phyloP scores from a whole-genome alignment of 192 early-diverging fungal species.

The Gigaspora rosea region DNA sequence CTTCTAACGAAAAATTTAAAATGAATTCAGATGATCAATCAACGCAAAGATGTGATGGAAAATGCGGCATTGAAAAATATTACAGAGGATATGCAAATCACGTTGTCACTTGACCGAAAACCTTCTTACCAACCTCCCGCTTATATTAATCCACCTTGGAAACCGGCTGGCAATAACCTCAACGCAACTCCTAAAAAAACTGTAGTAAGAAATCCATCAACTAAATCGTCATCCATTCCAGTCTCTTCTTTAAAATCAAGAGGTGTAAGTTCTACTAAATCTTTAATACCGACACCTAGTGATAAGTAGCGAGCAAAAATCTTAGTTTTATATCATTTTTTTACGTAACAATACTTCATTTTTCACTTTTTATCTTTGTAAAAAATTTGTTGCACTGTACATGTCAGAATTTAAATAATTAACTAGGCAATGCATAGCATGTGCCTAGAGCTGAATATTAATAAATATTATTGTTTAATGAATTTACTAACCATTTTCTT shows the following conservation, averaged over 20 bases:
- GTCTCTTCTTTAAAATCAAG: not conserved
- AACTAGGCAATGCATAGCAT: too few relatives aligned
- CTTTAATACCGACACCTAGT: conserved; percentile 6
- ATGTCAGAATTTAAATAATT: too few relatives aligned
- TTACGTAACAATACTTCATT: too few relatives aligned
- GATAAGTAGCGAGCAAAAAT: too few relatives aligned
- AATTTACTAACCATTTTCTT: too few relatives aligned
- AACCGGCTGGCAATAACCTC: conserved; percentile 13
- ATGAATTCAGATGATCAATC: conserved; percentile 10
- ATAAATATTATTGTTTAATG: too few relatives aligned
- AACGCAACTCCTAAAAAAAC: not conserved
- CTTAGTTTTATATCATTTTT: too few relatives aligned
- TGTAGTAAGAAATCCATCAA: not conserved
- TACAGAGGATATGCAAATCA: conserved; percentile 28
- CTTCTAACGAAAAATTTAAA: not conserved
- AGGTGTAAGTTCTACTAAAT: not conserved
- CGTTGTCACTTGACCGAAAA: not conserved
- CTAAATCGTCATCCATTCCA: not conserved
- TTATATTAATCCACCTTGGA: conserved; percentile 33
- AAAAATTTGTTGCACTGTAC: too few relatives aligned
- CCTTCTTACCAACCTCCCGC: conserved; percentile 14
- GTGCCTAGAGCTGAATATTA: too few relatives aligned
- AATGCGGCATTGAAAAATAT: conserved; percentile 19
- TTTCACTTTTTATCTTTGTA: too few relatives aligned
- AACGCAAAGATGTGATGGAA: conserved; percentile 30